Conservation (phyloP, 305 asterid genomes). For the Vinca major region DNA sequence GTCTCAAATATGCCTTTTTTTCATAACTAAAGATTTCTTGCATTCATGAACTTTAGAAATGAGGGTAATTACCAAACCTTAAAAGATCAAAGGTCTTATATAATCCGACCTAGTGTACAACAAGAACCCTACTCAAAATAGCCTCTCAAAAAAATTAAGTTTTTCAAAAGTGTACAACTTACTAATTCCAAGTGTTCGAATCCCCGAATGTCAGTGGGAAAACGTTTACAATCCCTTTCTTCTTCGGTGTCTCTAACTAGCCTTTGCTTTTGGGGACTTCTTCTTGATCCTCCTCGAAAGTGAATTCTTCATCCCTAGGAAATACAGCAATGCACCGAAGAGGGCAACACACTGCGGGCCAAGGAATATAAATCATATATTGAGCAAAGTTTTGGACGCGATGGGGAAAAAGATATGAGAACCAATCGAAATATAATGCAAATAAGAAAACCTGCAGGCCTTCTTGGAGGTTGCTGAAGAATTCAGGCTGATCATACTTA, state of each 20-base stretch:
- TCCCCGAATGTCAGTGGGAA: slow-evolving; percentile 11
- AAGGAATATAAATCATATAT: slow-evolving; percentile 14
- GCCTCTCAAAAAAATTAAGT: background rate
- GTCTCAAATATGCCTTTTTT: background rate
- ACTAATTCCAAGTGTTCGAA: background rate
- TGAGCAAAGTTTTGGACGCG: background rate
- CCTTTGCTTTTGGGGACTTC: slow-evolving; percentile 54
- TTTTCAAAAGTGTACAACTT: background rate
- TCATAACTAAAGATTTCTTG: background rate
- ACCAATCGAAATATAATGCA: background rate
- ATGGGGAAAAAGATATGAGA: background rate
- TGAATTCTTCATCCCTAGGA: slow-evolving; percentile 69
- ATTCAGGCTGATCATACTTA: slow-evolving; percentile 35
- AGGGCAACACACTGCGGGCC: slow-evolving; percentile 41
- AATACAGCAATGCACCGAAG: slow-evolving; percentile 67
- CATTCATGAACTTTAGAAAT: slow-evolving; percentile 1
- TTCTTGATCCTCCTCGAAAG: slow-evolving; percentile 48
- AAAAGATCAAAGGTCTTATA: slow-evolving; percentile 5
- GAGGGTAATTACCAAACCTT: slow-evolving; percentile 1
- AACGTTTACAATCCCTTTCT: slow-evolving; percentile 14
- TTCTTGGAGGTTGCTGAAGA: slow-evolving; percentile 35
- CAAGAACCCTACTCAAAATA: slow-evolving; percentile 8
- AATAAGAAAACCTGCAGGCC: slow-evolving; percentile 52
- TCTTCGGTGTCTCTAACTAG: slow-evolving; percentile 31
- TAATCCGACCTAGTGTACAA: slow-evolving; percentile 4